phyloP scores from a whole-genome alignment of 495 filamentous ascomycete genomes.

The Tuber indicum region DNA sequence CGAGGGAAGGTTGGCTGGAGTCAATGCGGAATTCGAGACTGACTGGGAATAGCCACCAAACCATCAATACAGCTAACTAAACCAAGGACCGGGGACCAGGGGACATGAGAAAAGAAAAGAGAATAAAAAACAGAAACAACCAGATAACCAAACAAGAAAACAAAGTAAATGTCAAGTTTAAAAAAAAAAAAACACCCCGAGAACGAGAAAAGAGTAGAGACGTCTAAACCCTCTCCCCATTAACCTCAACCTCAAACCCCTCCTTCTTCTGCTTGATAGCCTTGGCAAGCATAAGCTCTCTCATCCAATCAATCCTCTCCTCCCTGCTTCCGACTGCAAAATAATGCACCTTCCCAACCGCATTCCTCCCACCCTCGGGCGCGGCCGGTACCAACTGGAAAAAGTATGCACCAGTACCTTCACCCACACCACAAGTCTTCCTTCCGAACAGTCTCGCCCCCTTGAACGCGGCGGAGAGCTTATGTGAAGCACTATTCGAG shows the following conservation, averaged over 20 bases:
- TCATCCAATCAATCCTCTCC: slow-evolving; percentile 96
- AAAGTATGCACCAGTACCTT: slow-evolving; percentile 61
- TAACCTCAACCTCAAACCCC: slow-evolving; percentile 72
- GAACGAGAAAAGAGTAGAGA: slow-evolving; percentile 19
- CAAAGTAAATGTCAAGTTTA: slow-evolving; percentile 8
- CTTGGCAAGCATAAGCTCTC: slow-evolving; percentile 93
- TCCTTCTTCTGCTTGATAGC: slow-evolving; percentile 74
- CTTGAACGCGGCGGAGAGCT: slow-evolving; percentile 83
- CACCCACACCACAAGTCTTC: slow-evolving; percentile 47
- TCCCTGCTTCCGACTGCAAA: slow-evolving; percentile 83
- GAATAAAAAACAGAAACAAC: background rate
- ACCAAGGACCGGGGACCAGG: background rate
- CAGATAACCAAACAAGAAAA: background rate
- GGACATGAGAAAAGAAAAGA: background rate
- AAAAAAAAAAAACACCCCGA: slow-evolving; percentile 8
- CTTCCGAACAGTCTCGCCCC: slow-evolving; percentile 63
- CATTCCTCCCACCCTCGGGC: slow-evolving; percentile 52
- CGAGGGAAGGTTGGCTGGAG: background rate
- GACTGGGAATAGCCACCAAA: background rate
- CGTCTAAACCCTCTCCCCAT: slow-evolving; percentile 67
- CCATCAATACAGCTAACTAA: background rate
- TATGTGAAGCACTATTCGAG: slow-evolving; percentile 63
- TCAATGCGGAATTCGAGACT: background rate
- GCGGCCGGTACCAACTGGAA: slow-evolving; percentile 82
- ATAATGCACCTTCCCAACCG: slow-evolving; percentile 72